Conservation (phyloP, 345 rosid genomes). For the Theobroma cacao region DNA sequence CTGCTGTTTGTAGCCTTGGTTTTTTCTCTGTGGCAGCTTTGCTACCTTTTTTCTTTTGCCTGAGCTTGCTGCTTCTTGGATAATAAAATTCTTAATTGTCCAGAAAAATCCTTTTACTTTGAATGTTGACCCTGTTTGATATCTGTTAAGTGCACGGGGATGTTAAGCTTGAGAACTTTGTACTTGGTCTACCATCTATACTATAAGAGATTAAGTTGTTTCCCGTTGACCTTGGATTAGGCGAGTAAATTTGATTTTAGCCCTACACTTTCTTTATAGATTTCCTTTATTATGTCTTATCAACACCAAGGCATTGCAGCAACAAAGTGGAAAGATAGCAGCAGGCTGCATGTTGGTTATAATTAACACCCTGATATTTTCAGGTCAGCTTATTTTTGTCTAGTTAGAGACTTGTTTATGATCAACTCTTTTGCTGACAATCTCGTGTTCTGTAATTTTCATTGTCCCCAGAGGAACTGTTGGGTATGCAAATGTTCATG, state of each 20-base stretch:
- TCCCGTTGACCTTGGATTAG: constrained; percentile 89
- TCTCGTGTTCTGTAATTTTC: constrained; percentile 17
- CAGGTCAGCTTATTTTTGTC: constrained; percentile 40
- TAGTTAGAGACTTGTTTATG: not conserved
- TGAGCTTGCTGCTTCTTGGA: not conserved
- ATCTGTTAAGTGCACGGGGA: constrained; percentile 85
- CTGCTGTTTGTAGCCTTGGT: not conserved
- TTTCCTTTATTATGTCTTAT: constrained; percentile 11
- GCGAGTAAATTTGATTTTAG: constrained; percentile 26
- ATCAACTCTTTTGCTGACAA: not conserved
- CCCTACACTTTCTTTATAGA: constrained; percentile 7
- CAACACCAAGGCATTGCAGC: constrained; percentile 41
- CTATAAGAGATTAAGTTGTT: constrained; percentile 72
- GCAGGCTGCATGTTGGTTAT: constrained; percentile 72
- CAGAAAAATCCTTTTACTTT: not conserved
- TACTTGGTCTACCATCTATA: constrained; percentile 83
- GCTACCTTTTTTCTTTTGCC: not conserved
- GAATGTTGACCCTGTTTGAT: constrained; percentile 11
- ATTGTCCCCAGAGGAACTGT: constrained; percentile 67
- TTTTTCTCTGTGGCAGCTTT: not conserved
- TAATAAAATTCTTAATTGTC: not conserved
- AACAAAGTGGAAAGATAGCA: constrained; percentile 75
- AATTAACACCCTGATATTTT: constrained; percentile 97
- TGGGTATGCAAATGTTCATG: constrained; percentile 93
- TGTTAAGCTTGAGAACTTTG: constrained; percentile 88